Conservation (phyloP, 768 basidiomycete species). For the Pleurotus citrinopileatus region DNA sequence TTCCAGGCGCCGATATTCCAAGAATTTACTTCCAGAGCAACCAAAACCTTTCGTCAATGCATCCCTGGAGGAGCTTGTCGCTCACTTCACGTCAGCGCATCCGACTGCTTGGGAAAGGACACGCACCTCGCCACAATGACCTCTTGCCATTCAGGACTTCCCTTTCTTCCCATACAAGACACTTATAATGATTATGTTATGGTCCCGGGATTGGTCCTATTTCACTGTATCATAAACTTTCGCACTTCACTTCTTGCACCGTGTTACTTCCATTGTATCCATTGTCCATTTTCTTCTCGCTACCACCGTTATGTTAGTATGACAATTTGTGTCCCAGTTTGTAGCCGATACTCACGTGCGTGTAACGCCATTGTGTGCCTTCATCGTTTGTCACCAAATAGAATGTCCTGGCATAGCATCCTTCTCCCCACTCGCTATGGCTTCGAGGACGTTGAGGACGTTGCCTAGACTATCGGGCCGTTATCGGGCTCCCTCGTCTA, state of each 20-base stretch:
- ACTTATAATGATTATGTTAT: not conserved
- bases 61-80: slow-evolving; percentile 40
- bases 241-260: not conserved
- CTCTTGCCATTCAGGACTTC: not conserved
- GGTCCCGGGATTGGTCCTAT: not conserved
- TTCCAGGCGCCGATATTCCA: slow-evolving; percentile 32
- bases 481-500: not conserved
- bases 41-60: slow-evolving; percentile 35
- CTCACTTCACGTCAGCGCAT: slow-evolving; percentile 49
- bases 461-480: not conserved
- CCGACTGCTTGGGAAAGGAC: slow-evolving; percentile 46
- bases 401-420: not conserved
- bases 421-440: not conserved
- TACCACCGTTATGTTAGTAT: not conserved
- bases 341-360: not conserved
- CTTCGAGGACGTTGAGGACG: not conserved
- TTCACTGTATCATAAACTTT: not conserved
- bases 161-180: not conserved
- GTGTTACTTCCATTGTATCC: not conserved
- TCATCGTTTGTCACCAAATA: not conserved
- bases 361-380: not conserved
- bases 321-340: no score
- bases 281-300: not conserved
- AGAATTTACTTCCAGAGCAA: slow-evolving; percentile 23
- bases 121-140: slow-evolving; percentile 19